These are phyloP conservation scores for Luffa aegyptiaca DNA, from an alignment of 306 rosid genomes.

Conservation along the genomic window DNA sequence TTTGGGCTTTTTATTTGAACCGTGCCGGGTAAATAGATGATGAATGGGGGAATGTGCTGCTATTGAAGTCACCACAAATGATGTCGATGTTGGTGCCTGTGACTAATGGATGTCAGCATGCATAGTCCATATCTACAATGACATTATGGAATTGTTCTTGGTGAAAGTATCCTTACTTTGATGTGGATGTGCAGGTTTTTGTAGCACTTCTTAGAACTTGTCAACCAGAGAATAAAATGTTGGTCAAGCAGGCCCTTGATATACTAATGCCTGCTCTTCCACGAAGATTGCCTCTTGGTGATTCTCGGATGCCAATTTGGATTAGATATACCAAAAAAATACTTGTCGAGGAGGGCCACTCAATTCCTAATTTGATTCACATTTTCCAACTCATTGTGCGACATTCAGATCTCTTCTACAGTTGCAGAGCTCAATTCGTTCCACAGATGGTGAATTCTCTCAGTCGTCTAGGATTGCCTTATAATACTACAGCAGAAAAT, in stretches of 20 bases:
- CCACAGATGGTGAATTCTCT: slow-evolving; percentile 99
- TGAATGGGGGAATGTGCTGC: not conserved
- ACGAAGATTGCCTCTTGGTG: slow-evolving; percentile 90
- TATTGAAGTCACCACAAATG: not conserved
- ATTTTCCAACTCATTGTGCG: slow-evolving; percentile 98
- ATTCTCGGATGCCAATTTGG: slow-evolving; percentile 98
- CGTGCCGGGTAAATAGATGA: not conserved
- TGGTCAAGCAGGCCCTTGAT: slow-evolving; percentile 99
- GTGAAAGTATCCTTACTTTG: slow-evolving; percentile 13
- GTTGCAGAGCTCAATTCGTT: slow-evolving; percentile 98
- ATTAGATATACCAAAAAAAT: slow-evolving; percentile 90
- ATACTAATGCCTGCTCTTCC: slow-evolving; percentile 99
- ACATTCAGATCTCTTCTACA: slow-evolving; percentile 96
- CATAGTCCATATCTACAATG: not conserved
- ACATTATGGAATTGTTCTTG: not conserved
- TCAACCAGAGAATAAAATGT: slow-evolving; percentile 98
- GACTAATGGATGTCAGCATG: not conserved
- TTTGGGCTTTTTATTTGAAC: not conserved
- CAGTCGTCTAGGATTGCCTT: slow-evolving; percentile 96
- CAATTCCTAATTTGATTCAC: slow-evolving; percentile 95
- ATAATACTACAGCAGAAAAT: slow-evolving; percentile 85
- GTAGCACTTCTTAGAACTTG: slow-evolving; percentile 98
- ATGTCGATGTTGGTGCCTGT: not conserved
- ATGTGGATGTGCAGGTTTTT: slow-evolving; percentile 70
- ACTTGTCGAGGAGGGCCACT: slow-evolving; percentile 97